Percentiles rank a stretch among this genome's conserved stretches.
Conservation (phyloP, 306 rosid species). For the Trifolium repens region DNA sequence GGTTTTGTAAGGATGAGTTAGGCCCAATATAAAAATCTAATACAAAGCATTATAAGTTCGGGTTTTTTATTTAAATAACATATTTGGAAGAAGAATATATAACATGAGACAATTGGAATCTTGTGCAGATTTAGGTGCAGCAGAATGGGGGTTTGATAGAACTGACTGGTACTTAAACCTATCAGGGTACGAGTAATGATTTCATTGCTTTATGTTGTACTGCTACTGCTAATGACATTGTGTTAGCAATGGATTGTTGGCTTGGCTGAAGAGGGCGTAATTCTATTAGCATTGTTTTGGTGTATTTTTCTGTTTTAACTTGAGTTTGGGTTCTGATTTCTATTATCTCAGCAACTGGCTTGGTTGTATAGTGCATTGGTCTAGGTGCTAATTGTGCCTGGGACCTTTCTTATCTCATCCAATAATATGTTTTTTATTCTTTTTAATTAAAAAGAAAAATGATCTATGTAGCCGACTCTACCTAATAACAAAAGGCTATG, state of each 20-base stretch:
- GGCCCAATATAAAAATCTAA: too few species aligned
- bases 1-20: too few species aligned
- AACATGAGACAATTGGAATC: conserved; percentile 1
- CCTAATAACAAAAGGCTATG: neutral
- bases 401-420: neutral
- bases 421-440: neutral
- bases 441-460: neutral
- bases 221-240: neutral
- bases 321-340: conserved; percentile 1
- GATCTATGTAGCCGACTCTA: conserved; percentile 1
- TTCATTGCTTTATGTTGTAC: neutral
- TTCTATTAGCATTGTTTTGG: conserved; percentile 8
- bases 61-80: too few species aligned
- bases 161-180: neutral
- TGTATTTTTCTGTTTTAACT: neutral
- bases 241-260: neutral
- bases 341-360: conserved; percentile 1
- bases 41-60: conserved; percentile 14
- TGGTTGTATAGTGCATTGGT: neutral
- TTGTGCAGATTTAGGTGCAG: neutral
- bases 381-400: neutral
- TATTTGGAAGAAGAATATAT: neutral
- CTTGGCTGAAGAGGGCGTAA: neutral
- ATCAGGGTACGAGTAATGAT: conserved; percentile 1
- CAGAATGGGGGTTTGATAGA: neutral